Conservation (phyloP, 2,329 filamentous ascomycete genomes). For the Cephalotrichum gorgonifer region DNA sequence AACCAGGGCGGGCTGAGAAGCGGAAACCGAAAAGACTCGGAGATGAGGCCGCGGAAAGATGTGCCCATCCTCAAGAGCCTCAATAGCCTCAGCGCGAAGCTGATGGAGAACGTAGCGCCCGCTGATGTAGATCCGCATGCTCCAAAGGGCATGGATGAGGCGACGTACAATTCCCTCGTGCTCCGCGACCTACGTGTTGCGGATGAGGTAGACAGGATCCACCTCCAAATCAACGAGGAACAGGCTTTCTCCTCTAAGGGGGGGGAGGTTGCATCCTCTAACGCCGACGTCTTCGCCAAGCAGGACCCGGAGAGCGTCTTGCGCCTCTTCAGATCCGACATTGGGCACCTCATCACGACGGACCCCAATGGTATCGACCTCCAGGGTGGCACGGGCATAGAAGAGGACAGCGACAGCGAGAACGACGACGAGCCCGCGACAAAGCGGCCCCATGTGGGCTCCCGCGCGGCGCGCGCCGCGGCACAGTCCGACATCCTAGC, state of each 20-base stretch:
- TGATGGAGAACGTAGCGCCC: conserved; percentile 78
- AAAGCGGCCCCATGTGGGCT: conserved; percentile 49
- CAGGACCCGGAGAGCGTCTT: conserved; percentile 64
- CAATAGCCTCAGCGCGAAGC: conserved; percentile 85
- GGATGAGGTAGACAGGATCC: conserved; percentile 63
- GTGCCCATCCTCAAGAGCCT: conserved; percentile 82
- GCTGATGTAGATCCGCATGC: conserved; percentile 60
- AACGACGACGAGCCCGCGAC: conserved; percentile 32
- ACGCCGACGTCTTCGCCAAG: conserved; percentile 47
- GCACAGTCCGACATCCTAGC: conserved; percentile 58
- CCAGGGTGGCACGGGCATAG: conserved; percentile 53
- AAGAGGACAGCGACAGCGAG: conserved; percentile 60
- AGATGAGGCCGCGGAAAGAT: conserved; percentile 76
- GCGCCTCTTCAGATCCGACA: conserved; percentile 49
- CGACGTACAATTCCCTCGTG: conserved; percentile 62
- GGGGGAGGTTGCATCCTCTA: conserved; percentile 33
- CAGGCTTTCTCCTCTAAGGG: conserved; percentile 66
- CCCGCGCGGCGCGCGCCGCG: conserved; percentile 51
- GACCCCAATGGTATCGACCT: conserved; percentile 46
- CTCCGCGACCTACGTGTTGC: conserved; percentile 73
- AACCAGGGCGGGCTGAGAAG: conserved; percentile 74
- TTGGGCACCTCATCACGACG: conserved; percentile 41
- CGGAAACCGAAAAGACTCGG: conserved; percentile 80
- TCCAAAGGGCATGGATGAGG: conserved; percentile 51
- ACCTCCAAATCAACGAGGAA: conserved; percentile 82